A percentile compares a stretch with the other conserved stretches of the same genome.
These are phyloP conservation scores for Salix suchowensis DNA, from an alignment of 345 rosid species.

Conservation along the genomic window DNA sequence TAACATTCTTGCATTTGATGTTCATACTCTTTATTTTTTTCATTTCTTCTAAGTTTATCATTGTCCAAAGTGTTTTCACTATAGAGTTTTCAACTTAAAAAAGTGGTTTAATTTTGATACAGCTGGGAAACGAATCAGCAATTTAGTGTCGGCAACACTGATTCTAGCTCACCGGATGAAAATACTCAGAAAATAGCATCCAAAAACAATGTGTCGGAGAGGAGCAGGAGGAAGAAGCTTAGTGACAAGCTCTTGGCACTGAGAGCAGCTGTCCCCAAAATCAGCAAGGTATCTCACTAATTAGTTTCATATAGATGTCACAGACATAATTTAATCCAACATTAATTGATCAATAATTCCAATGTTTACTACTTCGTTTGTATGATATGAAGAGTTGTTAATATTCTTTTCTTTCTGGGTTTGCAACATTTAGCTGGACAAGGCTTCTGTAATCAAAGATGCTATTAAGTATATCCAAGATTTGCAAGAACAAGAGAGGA, in stretches of 20 bases:
- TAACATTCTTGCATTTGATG: not conserved
- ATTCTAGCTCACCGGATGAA: conserved; percentile 90
- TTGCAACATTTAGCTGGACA: conserved; percentile 62
- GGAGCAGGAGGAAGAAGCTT: conserved; percentile 82
- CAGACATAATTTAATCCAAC: too few species aligned
- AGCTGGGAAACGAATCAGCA: conserved; percentile 24
- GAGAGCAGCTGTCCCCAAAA: conserved; percentile 86
- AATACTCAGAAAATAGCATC: conserved; percentile 62
- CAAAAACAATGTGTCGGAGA: conserved; percentile 83
- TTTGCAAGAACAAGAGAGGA: conserved; percentile 69
- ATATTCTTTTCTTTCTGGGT: not conserved
- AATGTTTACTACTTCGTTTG: not conserved
- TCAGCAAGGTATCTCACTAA: conserved; percentile 54
- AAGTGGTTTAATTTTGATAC: not conserved
- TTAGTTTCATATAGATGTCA: too few species aligned
- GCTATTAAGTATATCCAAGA: conserved; percentile 86
- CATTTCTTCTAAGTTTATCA: not conserved
- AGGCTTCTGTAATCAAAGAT: conserved; percentile 91
- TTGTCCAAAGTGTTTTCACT: not conserved
- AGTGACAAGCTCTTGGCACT: conserved; percentile 84
- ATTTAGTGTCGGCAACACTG: conserved; percentile 29
- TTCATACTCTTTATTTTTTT: not conserved
- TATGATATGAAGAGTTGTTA: not conserved
- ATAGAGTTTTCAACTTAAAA: not conserved
- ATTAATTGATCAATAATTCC: too few species aligned